Conservation (phyloP, 305 asterid species). For the Solanum hybrid region DNA sequence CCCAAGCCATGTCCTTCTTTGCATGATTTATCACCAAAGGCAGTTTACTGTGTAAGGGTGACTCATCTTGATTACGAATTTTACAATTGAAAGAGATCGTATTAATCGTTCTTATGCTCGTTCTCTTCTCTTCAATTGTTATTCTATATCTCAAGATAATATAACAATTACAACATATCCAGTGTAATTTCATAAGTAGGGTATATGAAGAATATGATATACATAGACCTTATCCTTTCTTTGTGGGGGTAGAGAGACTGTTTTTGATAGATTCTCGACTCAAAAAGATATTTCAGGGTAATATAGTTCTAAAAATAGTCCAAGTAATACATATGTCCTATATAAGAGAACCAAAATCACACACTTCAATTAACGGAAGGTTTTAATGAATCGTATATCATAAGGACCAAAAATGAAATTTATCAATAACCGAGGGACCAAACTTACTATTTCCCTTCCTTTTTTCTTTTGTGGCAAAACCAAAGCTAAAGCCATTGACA, state of each 20-base stretch:
- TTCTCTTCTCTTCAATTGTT: too few species aligned
- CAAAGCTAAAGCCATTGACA: constrained; percentile 1
- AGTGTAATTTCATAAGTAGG: too few species aligned
- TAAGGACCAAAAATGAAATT: not conserved
- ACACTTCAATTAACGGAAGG: not conserved
- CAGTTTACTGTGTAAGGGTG: too few species aligned
- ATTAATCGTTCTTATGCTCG: too few species aligned
- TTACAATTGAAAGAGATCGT: too few species aligned
- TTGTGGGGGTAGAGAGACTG: not conserved
- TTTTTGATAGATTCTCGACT: not conserved
- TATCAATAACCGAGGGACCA: not conserved
- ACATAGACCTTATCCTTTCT: too few species aligned
- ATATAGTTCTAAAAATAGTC: not conserved
- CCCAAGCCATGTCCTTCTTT: too few species aligned
- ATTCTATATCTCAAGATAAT: not conserved
- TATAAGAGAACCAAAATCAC: not conserved
- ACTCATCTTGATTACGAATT: too few species aligned
- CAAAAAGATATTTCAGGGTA: not conserved
- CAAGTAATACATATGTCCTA: not conserved
- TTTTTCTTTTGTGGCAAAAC: not conserved
- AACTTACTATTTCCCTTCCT: not conserved
- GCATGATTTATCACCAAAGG: too few species aligned
- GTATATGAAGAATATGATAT: too few species aligned
- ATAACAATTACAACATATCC: not conserved
- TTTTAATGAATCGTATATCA: not conserved